Evolutionary conservation across 2,329 filamentous ascomycete species (phyloP).

Genomic region (Microsporum canis): DNA sequence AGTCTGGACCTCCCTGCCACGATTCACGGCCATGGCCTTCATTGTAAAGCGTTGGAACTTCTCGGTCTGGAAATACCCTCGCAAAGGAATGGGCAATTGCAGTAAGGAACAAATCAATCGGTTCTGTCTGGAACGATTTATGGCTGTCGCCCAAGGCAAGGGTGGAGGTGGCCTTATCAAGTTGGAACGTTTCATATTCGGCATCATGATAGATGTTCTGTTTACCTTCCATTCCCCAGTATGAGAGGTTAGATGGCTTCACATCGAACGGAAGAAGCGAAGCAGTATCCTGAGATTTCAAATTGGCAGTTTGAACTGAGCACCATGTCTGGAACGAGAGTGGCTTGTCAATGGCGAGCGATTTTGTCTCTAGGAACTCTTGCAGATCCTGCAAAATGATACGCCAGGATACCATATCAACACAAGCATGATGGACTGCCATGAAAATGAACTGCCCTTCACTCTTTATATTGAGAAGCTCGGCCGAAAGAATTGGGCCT

Average conservation of each 20-base stretch:
- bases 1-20: conserved; percentile 34
- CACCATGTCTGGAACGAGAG: conserved; percentile 33
- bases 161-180: conserved; percentile 23
- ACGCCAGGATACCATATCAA: conserved; percentile 15
- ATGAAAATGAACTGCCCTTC: conserved; percentile 20
- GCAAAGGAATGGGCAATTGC: conserved; percentile 35
- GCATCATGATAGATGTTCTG: conserved; percentile 26
- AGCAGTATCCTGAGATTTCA: conserved; percentile 5
- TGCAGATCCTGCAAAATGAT: conserved; percentile 15
- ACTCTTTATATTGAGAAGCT: conserved; percentile 25
- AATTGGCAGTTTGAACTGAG: conserved; percentile 22
- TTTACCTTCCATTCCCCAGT: conserved; percentile 29
- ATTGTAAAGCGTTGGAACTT: conserved; percentile 36
- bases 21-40: conserved; percentile 41
- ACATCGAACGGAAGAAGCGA: conserved; percentile 20
- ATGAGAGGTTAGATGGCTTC: conserved; percentile 24
- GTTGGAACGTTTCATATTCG: conserved; percentile 25
- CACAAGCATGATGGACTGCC: conserved; percentile 26
- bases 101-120: conserved; percentile 29
- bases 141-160: conserved; percentile 25
- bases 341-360: conserved; percentile 24
- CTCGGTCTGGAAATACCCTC: conserved; percentile 33
- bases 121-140: conserved; percentile 26
- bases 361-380: conserved; percentile 21
- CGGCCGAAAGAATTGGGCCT: conserved; percentile 16